phyloP scores from a whole-genome alignment of 2,329 filamentous ascomycete species.

The Aspergillus japonicus region DNA sequence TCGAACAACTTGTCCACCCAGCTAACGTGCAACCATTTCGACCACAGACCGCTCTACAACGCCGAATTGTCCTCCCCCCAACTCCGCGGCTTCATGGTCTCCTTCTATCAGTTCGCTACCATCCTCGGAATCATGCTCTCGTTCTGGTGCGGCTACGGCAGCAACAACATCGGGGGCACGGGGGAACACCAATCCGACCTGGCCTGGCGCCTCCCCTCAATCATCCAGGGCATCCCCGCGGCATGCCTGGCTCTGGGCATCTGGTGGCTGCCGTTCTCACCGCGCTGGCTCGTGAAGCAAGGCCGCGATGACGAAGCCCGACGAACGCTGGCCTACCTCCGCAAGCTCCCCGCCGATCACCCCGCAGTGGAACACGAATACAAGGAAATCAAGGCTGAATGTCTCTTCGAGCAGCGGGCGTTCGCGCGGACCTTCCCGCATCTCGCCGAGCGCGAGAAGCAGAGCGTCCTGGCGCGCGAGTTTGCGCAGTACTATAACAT shows the following conservation, averaged over 20 bases:
- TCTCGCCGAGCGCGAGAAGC: conserved; percentile 30
- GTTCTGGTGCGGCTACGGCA: conserved; percentile 42
- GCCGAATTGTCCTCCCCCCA: conserved; percentile 46
- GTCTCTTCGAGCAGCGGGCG: conserved; percentile 43
- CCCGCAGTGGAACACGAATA: conserved; percentile 46
- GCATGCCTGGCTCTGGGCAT: conserved; percentile 36
- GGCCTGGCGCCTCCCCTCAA: conserved; percentile 48
- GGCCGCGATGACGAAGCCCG: conserved; percentile 48
- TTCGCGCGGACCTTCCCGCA: conserved; percentile 49
- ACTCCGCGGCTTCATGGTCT: conserved; percentile 34
- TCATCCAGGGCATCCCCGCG: conserved; percentile 46
- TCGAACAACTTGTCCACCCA: too few relatives aligned
- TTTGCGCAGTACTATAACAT: conserved; percentile 53
- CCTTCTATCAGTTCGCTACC: conserved; percentile 36
- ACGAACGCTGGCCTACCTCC: conserved; percentile 26
- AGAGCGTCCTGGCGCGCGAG: conserved; percentile 46
- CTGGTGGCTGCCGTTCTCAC: conserved; percentile 55
- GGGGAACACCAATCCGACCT: conserved; percentile 36
- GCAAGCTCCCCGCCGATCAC: conserved; percentile 34
- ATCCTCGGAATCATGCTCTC: conserved; percentile 38
- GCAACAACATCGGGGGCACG: conserved; percentile 40
- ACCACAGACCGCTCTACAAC: conserved; percentile 43
- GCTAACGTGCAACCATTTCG: too few relatives aligned
- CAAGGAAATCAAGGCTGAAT: conserved; percentile 50
- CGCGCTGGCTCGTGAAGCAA: conserved; percentile 52